Evolutionary conservation across 257 asterid species (phyloP).

Genomic region (Solanum appendiculatum): DNA sequence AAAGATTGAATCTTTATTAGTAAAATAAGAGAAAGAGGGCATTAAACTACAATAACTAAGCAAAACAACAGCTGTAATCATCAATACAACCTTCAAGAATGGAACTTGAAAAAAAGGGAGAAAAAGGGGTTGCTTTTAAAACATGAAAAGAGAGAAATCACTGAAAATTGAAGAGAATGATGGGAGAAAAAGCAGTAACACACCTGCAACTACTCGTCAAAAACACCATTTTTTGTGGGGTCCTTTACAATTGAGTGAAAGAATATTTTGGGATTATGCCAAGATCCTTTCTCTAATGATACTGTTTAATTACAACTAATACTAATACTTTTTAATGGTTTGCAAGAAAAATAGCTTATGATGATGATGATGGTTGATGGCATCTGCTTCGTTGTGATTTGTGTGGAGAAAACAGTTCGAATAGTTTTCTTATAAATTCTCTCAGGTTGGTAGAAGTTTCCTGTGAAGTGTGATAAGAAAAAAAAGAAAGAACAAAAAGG

Average conservation of each 20-base stretch:
- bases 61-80: background rate
- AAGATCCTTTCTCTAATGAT: conserved; percentile 13
- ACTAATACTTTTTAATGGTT: background rate
- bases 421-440: background rate
- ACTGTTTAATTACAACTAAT: background rate
- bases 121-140: background rate
- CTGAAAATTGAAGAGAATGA: background rate
- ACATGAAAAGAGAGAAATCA: background rate
- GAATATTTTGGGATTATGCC: conserved; percentile 22
- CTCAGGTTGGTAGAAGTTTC: background rate
- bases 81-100: background rate
- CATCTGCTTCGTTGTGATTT: background rate
- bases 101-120: background rate
- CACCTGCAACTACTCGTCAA: conserved; percentile 18
- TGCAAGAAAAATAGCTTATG: background rate
- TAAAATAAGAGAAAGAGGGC: background rate
- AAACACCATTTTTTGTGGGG: conserved; percentile 3
- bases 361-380: background rate
- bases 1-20: background rate
- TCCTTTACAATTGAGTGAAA: background rate
- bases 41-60: background rate
- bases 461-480: background rate
- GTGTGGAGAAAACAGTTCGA: background rate
- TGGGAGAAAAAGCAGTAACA: conserved; percentile 5
- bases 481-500: background rate